These are phyloP conservation scores for Zostera marina DNA, from an alignment of 116 monocot genomes.

Conservation along the genomic window DNA sequence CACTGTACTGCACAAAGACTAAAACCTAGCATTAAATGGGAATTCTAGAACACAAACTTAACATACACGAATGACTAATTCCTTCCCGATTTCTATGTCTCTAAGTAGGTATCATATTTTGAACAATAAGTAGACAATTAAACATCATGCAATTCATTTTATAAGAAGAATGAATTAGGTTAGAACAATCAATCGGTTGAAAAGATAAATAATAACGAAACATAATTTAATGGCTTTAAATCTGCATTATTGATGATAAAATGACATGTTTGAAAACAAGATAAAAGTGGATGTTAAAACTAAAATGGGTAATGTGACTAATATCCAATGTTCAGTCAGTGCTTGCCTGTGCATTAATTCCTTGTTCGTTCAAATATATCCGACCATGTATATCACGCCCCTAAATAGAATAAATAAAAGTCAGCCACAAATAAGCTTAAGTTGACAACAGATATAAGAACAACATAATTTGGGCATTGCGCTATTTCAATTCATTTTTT, in stretches of 20 bases:
- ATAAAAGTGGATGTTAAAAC: background rate
- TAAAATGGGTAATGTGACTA: background rate
- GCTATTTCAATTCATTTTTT: no score
- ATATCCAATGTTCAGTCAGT: slow-evolving; percentile 4
- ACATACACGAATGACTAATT: background rate
- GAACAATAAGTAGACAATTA: background rate
- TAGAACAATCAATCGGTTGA: background rate
- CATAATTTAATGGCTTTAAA: no score
- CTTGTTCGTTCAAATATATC: slow-evolving; percentile 87
- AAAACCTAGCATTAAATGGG: background rate
- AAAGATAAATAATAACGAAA: background rate
- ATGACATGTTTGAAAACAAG: no score
- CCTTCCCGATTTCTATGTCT: no score
- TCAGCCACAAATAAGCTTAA: background rate
- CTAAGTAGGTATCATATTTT: background rate
- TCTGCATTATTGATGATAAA: no score
- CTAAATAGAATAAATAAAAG: slow-evolving; percentile 21
- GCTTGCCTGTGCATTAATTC: slow-evolving; percentile 81
- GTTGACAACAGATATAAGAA: background rate
- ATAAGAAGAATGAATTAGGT: background rate
- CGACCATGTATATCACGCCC: slow-evolving; percentile 80
- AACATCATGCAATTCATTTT: background rate
- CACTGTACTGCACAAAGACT: slow-evolving; percentile 73
- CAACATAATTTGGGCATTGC: background rate
- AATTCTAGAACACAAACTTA: slow-evolving; percentile 1